Evolutionary conservation across 495 filamentous ascomycete species (phyloP), one percentile per base, ranked within the genome.

Genomic region (Penicilliopsis zonata): DNA sequence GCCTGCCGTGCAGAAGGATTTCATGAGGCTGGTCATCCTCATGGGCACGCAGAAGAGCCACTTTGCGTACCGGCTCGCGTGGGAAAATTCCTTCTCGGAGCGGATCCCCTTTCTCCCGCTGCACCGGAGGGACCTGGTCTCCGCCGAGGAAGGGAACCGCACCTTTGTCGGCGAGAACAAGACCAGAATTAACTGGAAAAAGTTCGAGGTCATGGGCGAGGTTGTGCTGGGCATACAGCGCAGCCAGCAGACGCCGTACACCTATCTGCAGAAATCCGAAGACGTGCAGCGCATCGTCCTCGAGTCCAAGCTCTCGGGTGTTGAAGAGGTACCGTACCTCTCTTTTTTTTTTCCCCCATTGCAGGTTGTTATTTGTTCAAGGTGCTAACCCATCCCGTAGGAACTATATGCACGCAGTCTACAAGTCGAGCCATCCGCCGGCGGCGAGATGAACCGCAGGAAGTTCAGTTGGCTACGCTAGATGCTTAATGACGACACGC

Each of bases 191-290:
- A 96, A 95, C 49, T 98, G 90, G 90, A 86, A 80, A 61, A 98
- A 98, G 47, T 96, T 96, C 43, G 86, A 96, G 61, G 80, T 98
- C 13, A 78, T 96, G 61, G 85, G 86, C 3, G 87, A 95, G 36
- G 80, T 94, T 15, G 70, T 98, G 31, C 68, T 93, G 32, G 80
- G 82, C 3, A 80, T 98, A 22, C 86, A 93, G 65, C 77, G 75
- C 53, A 93, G 86, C 51, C 90, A 95, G 59, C 78, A 78, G 20
- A 78, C 72, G 25, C 80, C 88, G 10, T 94, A 94, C 46, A 69
- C 73, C 34, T 72, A 78, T 36, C 54, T 92, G 33, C 55, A 61
- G 18, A 67, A 61, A 40, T 78, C 76, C 40, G 79, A 86, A 25
- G 65, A 68, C 35, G 64, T 78, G 8, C 69, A 72, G 41, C 71